phyloP scores from a whole-genome alignment of 1,139 yeast genomes.

The Pichia cactophila region DNA sequence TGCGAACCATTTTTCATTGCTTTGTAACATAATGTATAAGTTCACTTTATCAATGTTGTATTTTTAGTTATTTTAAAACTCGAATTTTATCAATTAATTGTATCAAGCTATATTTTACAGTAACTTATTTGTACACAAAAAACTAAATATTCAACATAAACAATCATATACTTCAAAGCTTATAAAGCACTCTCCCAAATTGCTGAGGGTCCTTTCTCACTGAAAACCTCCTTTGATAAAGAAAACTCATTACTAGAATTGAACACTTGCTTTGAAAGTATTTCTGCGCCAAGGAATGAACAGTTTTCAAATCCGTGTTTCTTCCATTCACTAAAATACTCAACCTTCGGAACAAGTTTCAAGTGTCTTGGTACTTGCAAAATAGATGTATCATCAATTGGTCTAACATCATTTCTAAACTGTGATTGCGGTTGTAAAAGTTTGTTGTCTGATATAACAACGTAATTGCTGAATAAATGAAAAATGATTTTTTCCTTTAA shows the following conservation, averaged over 20 bases:
- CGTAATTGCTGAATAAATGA: constrained; percentile 48
- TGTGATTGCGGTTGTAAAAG: constrained; percentile 20
- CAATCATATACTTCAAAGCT: background rate
- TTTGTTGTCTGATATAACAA: constrained; percentile 34
- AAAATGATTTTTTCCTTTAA: constrained; percentile 63
- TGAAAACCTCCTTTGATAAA: constrained; percentile 64
- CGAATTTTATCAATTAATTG: background rate
- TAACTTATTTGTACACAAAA: background rate
- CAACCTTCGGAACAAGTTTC: constrained; percentile 67
- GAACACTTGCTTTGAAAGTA: constrained; percentile 79
- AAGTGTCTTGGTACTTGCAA: constrained; percentile 73
- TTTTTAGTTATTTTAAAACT: background rate
- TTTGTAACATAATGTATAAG: background rate
- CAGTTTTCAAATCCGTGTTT: constrained; percentile 71
- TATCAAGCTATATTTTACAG: background rate
- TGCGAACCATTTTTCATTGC: background rate
- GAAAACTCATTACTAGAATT: constrained; percentile 54
- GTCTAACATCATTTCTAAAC: constrained; percentile 27
- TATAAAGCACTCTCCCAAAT: constrained; percentile 39
- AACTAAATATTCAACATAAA: background rate
- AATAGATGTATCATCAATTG: constrained; percentile 21
- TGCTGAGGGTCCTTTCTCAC: constrained; percentile 71
- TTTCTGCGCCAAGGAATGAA: constrained; percentile 77
- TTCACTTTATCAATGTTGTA: background rate
- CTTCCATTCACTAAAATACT: constrained; percentile 95